Base-by-base conservation (phyloP, 2,329 filamentous ascomycete species). In the Neodidymelliopsis sp. region DNA sequence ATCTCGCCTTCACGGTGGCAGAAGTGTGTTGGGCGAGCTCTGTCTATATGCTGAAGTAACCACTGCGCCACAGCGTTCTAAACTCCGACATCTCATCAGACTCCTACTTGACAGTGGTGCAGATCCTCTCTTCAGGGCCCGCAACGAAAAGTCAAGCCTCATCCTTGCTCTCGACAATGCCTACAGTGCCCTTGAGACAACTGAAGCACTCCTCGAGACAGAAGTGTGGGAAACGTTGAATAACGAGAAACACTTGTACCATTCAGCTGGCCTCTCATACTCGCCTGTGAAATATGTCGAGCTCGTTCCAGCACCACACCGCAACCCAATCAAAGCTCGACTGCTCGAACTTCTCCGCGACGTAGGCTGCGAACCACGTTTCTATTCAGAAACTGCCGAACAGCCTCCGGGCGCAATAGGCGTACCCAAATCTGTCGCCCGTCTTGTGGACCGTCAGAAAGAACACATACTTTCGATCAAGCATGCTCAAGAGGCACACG, bases 141-240 rank as follows among this genome's bases (percentile, higher is more conserved):
- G 75, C 4, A 69, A 83, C 30, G 81, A 81, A 10, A 87, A 85
- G 57, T 84, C 85, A 0, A 69, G 82, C 6, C 71, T 88, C 8
- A 72, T 85, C 10, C 78, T 87, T 2, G 84, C 84, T 4, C 77
- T 88, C 18, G 81, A 71, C 35, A 71, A 86, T 45, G 79, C 82
- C 0, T 57, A 71, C 6, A 80, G 84, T 30, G 77, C 85, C 0
- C 51, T 86, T 2, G 71, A 77, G 0, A 82, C 83, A 5, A 82
- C 82, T 0, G 79, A 79, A 30, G 78, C 81, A 0, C 77, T 88
- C 1, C 74, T 89, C 6, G 84, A 85, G 59, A 82, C 81, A 0
- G 84, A 81, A 31, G 79, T 87, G 72, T 88, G 85, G 84, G 84
- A 84, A 62, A 73, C 81, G 23, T 72, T 88, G 60, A 88, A 88